Evolutionary conservation across 2,329 filamentous ascomycete species (phyloP), one percentile per base, ranked within the genome.

Genomic region (Alternaria tenuissima): DNA sequence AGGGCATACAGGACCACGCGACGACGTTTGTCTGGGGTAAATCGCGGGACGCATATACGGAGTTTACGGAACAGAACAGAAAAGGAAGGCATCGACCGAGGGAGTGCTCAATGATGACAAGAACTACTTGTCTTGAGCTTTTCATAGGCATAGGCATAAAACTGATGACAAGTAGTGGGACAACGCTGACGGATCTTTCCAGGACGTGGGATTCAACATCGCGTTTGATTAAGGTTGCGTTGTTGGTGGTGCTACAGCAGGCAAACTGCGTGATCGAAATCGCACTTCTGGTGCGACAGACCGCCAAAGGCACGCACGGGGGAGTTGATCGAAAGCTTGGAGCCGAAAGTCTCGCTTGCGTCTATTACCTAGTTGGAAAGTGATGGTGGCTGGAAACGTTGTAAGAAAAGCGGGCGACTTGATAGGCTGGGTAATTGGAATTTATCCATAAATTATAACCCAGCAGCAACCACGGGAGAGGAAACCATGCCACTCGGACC

Each of bases 391-490:
- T 48, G 43, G 34, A 43, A 22, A 16, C 14, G 46, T 34, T 44
- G 38, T 36, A 55, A 42, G 38, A 41, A 41, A 41, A 42, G 38
- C 20, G 14, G 22, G 38, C 30, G 38, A n/a, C 24, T 47, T 59
- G 36, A 56, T 55, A 63, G 61, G 58, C 47, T 55, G 55, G 43
- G 36, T 44, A 52, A 42, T 36, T 38, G 52, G 24, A 18, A 48
- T 64, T 66, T 61, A 64, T 55, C 63, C 61, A 53, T 12, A 43
- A 57, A 55, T 48, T 49, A 54, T 59, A 43, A 26, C 1, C 36
- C 28, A 51, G 20, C 41, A 51, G 12, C 24, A 47, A 38, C 20
- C 14, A 26, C 20, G 46, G 30, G 18, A 41, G 24, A 12, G 14
- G 36, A 28, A 41, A 30, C 24, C 26, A 28, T 28, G 48, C 42